These are phyloP conservation scores for Leptomonas seymouri DNA, from an alignment of 208 protist species.

Conservation along the genomic window DNA sequence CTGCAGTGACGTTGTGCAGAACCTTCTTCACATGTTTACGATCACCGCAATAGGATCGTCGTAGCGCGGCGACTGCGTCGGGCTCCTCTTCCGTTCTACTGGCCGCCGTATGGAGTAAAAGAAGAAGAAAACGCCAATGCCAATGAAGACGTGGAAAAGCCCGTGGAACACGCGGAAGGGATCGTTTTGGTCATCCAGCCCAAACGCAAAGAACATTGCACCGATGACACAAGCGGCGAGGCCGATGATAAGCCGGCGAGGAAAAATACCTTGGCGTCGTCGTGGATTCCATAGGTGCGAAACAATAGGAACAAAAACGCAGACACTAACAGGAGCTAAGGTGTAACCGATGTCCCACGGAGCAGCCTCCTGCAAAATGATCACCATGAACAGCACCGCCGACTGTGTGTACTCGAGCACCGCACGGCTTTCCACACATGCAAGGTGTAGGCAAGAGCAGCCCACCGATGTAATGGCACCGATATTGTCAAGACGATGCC, in stretches of 20 bases:
- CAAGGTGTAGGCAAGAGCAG: constrained; percentile 47
- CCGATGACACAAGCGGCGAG: constrained; percentile 29
- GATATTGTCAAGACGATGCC: constrained; percentile 84
- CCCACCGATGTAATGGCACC: constrained; percentile 50
- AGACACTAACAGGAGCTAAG: constrained; percentile 41
- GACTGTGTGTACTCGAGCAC: constrained; percentile 51
- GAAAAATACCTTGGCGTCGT: constrained; percentile 22
- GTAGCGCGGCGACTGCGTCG: background rate
- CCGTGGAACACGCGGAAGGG: constrained; percentile 74
- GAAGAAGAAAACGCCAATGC: constrained; percentile 55
- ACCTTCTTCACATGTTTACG: constrained; percentile 15
- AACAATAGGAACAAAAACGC: constrained; percentile 39
- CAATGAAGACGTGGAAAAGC: constrained; percentile 66
- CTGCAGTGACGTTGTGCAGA: background rate
- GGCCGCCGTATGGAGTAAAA: constrained; percentile 21
- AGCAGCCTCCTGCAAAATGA: constrained; percentile 63
- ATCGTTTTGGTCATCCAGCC: constrained; percentile 63
- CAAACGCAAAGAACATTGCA: constrained; percentile 52
- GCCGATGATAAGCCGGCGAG: constrained; percentile 26
- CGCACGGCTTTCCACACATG: constrained; percentile 33
- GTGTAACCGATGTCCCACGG: constrained; percentile 73
- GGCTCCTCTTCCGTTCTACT: constrained; percentile 15
- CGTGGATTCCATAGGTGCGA: constrained; percentile 31
- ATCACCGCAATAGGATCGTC: constrained; percentile 18
- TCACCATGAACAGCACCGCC: constrained; percentile 37